Evolutionary conservation across 148 eudicot genomes (phyloP), one percentile per base, ranked within the genome.

Genomic region (Bassia scoparia): DNA sequence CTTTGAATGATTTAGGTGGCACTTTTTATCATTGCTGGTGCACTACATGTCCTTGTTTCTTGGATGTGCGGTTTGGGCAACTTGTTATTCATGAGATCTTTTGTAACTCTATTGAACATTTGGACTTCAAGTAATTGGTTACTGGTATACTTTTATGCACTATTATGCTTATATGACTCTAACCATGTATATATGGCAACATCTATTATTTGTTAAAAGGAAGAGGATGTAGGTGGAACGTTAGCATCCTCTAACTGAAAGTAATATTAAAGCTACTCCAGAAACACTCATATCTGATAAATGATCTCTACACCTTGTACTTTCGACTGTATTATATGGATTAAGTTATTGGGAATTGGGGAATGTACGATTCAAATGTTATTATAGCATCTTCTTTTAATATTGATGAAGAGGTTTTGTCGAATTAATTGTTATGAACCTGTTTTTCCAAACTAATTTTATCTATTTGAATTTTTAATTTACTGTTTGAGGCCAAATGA

Each of bases 341-440:
- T n/a, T n/a, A n/a, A n/a, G n/a, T n/a, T n/a, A n/a, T n/a, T n/a
- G n/a, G n/a, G n/a, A n/a, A n/a, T n/a, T n/a, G n/a, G n/a, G n/a
- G n/a, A n/a, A 16, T 34, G 44, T 2, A 4, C 41, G 30, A 50
- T 7, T 50, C 7, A n/a, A 18, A 13, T 53, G 48, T 61, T 53
- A 60, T 61, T 5, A 13, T 20, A 49, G 15, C 11, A 20, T 15
- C 17, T 31, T 68, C 41, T 68, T 34, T 68, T 30, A 29, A 30
- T 68, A 31, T 68, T 68, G 71, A 68, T 30, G 38, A 68, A 30
- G 26, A 49, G 71, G 24, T n/a, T n/a, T 13, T 33, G 27, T 30
- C 48, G 14, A 24, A 7, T 33, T 23, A 6, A 29, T 71, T 4
- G 33, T n/a, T 54, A 17, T 60, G 27, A 17, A 29, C 56, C 17